Evolutionary conservation across 805 yeast species (phyloP).

Genomic region (Ogataea allantospora): DNA sequence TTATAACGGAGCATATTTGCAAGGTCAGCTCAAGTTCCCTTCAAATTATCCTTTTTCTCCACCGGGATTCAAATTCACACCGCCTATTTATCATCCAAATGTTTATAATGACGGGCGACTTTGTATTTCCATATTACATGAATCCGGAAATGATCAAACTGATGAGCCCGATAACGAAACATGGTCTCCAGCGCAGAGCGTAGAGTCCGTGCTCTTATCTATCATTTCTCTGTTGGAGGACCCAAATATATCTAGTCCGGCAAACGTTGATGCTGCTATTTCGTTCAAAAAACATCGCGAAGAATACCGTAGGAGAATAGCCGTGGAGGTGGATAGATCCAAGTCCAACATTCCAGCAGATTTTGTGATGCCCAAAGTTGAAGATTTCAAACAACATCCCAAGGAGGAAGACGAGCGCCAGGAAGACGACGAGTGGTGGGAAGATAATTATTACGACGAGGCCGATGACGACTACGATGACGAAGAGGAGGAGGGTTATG

Average conservation of each 20-base stretch:
- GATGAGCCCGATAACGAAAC: slow-evolving; percentile 94
- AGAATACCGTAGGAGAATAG: slow-evolving; percentile 73
- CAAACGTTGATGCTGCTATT: slow-evolving; percentile 96
- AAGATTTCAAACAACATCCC: slow-evolving; percentile 39
- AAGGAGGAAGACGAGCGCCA: slow-evolving; percentile 30
- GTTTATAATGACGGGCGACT: slow-evolving; percentile 92
- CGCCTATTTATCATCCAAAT: slow-evolving; percentile 94
- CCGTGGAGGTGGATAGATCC: slow-evolving; percentile 77
- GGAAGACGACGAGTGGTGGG: slow-evolving; percentile 35
- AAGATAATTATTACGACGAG: slow-evolving; percentile 34
- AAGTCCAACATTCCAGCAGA: slow-evolving; percentile 84
- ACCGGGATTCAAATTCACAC: slow-evolving; percentile 90
- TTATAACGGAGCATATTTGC: slow-evolving; percentile 92
- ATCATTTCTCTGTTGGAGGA: slow-evolving; percentile 89
- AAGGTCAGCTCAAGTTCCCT: slow-evolving; percentile 92
- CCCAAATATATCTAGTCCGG: slow-evolving; percentile 92
- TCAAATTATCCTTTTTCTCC: slow-evolving; percentile 89
- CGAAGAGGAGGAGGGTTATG: slow-evolving; percentile 26
- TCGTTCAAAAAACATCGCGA: slow-evolving; percentile 83
- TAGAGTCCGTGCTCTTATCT: slow-evolving; percentile 87
- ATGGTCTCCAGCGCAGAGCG: slow-evolving; percentile 94
- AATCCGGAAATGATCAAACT: slow-evolving; percentile 79
- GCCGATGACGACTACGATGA: slow-evolving; percentile 32
- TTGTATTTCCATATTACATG: slow-evolving; percentile 91
- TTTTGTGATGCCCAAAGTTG: slow-evolving; percentile 75